Evolutionary conservation across 768 basidiomycete species (phyloP).

Genomic region (Collybiopsis confluens): DNA sequence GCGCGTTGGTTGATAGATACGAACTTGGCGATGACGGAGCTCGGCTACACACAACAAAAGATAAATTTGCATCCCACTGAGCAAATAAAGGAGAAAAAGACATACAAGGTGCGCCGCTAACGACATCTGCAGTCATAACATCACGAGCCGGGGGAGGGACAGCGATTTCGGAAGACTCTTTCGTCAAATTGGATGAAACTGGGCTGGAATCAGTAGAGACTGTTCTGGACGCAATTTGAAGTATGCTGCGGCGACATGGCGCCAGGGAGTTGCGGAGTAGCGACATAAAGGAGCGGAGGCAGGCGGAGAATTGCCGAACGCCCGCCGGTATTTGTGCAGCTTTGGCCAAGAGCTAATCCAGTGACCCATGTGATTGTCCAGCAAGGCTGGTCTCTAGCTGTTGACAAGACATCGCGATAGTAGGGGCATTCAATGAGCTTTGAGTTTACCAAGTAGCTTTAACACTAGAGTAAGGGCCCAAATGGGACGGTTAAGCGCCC

Average conservation of each 20-base stretch:
- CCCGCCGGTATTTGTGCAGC: too few relatives aligned
- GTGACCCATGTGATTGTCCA: too few relatives aligned
- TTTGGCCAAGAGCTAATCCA: too few relatives aligned
- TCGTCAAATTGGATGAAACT: background rate
- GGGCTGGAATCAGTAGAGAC: background rate
- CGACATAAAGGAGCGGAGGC: background rate
- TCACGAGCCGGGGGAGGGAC: conserved; percentile 50
- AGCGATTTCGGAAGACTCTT: conserved; percentile 34
- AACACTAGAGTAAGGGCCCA: too few relatives aligned
- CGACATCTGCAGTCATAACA: conserved; percentile 72
- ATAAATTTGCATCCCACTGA: conserved; percentile 1
- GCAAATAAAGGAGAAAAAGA: background rate
- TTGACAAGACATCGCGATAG: too few relatives aligned
- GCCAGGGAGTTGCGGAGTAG: conserved; percentile 3
- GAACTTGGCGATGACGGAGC: conserved; percentile 80
- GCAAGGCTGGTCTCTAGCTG: too few relatives aligned
- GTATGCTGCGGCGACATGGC: conserved; percentile 3
- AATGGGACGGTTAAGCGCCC: too few relatives aligned
- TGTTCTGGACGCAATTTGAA: conserved; percentile 1
- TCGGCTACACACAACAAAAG: conserved; percentile 46
- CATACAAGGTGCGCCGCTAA: conserved; percentile 85
- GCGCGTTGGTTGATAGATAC: conserved; percentile 89
- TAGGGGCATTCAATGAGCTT: too few relatives aligned
- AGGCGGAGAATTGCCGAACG: too few relatives aligned
- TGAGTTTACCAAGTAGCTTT: too few relatives aligned